phyloP scores from a whole-genome alignment of 2,329 filamentous ascomycete species.

The Aspergillus glaucus region DNA sequence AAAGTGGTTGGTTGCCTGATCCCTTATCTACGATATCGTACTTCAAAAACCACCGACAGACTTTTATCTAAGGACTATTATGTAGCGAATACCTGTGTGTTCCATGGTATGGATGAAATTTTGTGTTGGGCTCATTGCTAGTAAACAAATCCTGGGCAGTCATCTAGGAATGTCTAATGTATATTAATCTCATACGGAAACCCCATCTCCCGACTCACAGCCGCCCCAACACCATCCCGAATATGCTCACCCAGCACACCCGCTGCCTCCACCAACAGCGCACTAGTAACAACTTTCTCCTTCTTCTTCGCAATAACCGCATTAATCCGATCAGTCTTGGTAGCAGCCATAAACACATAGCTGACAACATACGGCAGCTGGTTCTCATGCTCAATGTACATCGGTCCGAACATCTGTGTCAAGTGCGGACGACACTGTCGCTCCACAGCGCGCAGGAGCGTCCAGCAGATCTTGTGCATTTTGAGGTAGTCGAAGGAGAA shows the following conservation, averaged over 20 bases:
- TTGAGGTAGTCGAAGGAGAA: conserved; percentile 41
- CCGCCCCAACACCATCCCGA: not conserved
- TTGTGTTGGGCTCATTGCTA: too few species aligned
- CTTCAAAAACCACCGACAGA: too few species aligned
- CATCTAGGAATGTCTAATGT: not conserved
- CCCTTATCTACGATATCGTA: too few species aligned
- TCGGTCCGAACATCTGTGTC: conserved; percentile 24
- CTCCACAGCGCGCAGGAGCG: conserved; percentile 28
- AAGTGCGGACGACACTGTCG: conserved; percentile 26
- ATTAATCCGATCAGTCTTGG: conserved; percentile 1
- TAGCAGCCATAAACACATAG: conserved; percentile 34
- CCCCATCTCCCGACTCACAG: not conserved
- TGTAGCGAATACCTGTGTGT: too few species aligned
- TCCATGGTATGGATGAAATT: too few species aligned
- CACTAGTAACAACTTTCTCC: not conserved
- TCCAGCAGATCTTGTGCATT: conserved; percentile 39
- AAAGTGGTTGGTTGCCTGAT: too few species aligned
- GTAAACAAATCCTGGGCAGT: not conserved
- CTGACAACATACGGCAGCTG: conserved; percentile 39
- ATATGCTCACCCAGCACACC: not conserved
- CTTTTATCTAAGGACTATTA: too few species aligned
- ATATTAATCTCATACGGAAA: not conserved
- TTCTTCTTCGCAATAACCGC: not conserved
- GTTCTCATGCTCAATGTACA: conserved; percentile 34
- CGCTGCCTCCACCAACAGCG: not conserved